phyloP scores from a whole-genome alignment of 495 filamentous ascomycete genomes.

The Filosporella fistucella region DNA sequence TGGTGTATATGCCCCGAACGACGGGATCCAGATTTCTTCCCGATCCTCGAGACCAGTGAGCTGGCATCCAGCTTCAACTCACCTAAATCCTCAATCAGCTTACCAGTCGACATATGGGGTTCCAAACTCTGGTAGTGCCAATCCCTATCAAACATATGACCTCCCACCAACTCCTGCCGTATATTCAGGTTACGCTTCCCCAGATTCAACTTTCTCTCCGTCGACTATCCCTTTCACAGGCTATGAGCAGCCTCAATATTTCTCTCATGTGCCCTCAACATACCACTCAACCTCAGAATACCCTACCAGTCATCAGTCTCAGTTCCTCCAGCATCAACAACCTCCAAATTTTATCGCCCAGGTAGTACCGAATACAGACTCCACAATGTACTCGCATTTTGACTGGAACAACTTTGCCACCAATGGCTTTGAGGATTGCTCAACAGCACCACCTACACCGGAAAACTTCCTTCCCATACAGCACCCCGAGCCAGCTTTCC shows the following conservation, averaged over 20 bases:
- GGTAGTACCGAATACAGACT: conserved; percentile 5
- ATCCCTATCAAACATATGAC: conserved; percentile 15
- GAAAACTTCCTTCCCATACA: conserved; percentile 51
- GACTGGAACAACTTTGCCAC: conserved; percentile 37
- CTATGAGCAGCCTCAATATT: conserved; percentile 16
- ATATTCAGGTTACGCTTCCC: conserved; percentile 23
- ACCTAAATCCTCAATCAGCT: conserved; percentile 20
- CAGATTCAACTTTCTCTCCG: conserved; percentile 19
- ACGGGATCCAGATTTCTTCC: conserved; percentile 28
- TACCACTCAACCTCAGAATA: conserved; percentile 5
- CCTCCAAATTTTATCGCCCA: conserved; percentile 2
- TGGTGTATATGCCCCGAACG: conserved; percentile 23
- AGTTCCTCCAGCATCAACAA: neutral
- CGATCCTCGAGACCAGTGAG: conserved; percentile 51
- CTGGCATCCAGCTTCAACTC: conserved; percentile 64
- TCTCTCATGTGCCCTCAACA: neutral
- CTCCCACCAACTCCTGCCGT: conserved; percentile 14
- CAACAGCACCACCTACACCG: conserved; percentile 55
- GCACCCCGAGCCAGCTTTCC: conserved; percentile 33
- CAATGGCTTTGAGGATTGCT: conserved; percentile 27
- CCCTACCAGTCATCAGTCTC: neutral
- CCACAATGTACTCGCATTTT: conserved; percentile 27
- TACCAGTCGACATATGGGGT: conserved; percentile 10
- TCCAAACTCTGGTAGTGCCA: neutral
- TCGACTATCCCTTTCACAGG: conserved; percentile 15